Percentiles rank a stretch among this genome's conserved stretches.
Conservation (phyloP, 805 yeast species). For the Lipomyces anomalus region DNA sequence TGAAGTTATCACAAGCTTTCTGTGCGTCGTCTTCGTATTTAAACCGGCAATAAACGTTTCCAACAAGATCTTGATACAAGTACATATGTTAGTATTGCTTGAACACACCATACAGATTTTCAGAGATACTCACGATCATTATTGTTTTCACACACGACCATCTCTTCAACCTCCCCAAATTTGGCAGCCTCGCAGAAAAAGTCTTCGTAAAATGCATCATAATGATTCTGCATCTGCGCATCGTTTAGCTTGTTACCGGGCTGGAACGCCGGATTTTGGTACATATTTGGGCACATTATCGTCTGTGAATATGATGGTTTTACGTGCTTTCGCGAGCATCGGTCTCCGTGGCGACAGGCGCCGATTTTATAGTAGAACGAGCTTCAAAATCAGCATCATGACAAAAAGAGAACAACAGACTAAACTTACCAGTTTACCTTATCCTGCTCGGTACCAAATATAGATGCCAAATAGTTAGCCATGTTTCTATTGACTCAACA, state of each 20-base stretch:
- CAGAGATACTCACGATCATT: conserved; percentile 46
- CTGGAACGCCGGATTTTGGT: conserved; percentile 51
- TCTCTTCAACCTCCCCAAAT: conserved; percentile 49
- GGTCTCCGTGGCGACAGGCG: conserved; percentile 88
- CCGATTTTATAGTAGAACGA: conserved; percentile 76
- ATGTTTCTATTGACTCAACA: conserved; percentile 13
- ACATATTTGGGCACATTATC: conserved; percentile 58
- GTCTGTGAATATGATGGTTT: conserved; percentile 63
- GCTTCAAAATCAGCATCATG: conserved; percentile 6
- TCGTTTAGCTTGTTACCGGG: conserved; percentile 28
- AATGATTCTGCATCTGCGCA: conserved; percentile 41
- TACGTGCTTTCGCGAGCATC: conserved; percentile 66
- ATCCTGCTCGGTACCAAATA: conserved; percentile 36
- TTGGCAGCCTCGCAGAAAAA: conserved; percentile 55
- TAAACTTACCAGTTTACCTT: conserved; percentile 34
- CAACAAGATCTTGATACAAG: conserved; percentile 48
- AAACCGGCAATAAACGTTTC: conserved; percentile 75
- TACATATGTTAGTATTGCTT: conserved; percentile 1
- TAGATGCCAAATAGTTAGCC: conserved; percentile 34
- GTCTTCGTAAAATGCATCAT: conserved; percentile 66
- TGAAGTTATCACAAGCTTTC: conserved; percentile 54
- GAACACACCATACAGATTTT: neutral
- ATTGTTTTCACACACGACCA: conserved; percentile 76
- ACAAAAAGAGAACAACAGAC: conserved; percentile 6
- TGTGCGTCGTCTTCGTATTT: conserved; percentile 51